These are phyloP conservation scores for Talaromyces islandicus DNA, from an alignment of 2,329 filamentous ascomycete species.

Conservation along the genomic window DNA sequence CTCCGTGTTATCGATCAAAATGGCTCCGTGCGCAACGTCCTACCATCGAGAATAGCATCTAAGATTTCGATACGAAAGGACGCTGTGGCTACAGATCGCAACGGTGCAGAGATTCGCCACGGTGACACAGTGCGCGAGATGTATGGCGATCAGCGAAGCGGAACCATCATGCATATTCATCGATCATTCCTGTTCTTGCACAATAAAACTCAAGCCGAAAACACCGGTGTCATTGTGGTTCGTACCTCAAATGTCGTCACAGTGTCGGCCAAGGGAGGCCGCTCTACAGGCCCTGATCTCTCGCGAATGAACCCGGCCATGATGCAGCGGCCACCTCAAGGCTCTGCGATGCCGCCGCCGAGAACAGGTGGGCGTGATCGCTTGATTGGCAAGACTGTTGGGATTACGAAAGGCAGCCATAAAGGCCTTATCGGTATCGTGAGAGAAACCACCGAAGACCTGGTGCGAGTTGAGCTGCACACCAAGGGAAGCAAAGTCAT, in stretches of 20 bases:
- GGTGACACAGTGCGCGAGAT: constrained; percentile 92
- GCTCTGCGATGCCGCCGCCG: constrained; percentile 61
- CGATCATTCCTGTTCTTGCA: constrained; percentile 88
- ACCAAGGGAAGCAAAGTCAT: constrained; percentile 90
- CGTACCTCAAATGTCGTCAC: constrained; percentile 81
- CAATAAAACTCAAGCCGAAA: constrained; percentile 76
- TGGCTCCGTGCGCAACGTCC: constrained; percentile 70
- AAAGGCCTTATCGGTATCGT: constrained; percentile 94
- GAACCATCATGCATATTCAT: constrained; percentile 89
- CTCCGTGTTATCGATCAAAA: constrained; percentile 87
- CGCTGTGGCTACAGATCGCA: constrained; percentile 85
- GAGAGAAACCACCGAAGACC: constrained; percentile 82
- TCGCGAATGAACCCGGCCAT: constrained; percentile 88
- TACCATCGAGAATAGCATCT: constrained; percentile 88
- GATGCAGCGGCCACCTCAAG: constrained; percentile 59
- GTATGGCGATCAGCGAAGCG: constrained; percentile 75
- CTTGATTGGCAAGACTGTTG: constrained; percentile 85
- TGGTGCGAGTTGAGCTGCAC: constrained; percentile 86
- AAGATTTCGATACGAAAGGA: constrained; percentile 76
- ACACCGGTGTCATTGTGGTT: constrained; percentile 83
- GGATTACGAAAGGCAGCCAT: constrained; percentile 77
- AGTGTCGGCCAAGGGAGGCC: constrained; percentile 87
- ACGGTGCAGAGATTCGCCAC: constrained; percentile 83
- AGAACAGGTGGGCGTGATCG: constrained; percentile 71
- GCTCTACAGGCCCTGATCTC: constrained; percentile 70